Evolutionary conservation across 208 protist genomes (phyloP).

Genomic region (Wallacemonas sp.): DNA sequence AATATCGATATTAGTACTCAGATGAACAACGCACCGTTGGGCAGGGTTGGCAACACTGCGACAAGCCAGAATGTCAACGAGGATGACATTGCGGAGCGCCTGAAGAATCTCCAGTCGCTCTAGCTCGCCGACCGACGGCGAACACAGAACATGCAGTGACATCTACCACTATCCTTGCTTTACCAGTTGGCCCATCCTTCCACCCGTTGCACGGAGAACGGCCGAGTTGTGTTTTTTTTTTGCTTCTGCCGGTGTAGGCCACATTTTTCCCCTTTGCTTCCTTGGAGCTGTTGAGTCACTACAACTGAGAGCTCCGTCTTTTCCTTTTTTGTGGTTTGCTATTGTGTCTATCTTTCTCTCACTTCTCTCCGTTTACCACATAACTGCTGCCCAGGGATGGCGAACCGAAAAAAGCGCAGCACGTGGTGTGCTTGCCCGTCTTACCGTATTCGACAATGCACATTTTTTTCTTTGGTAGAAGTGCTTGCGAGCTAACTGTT

Average conservation of each 20-base stretch:
- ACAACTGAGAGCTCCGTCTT: too few species aligned
- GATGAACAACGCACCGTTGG: conserved; percentile 36
- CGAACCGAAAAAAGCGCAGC: too few species aligned
- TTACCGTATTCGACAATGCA: too few species aligned
- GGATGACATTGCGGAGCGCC: conserved; percentile 63
- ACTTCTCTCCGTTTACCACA: conserved; percentile 10
- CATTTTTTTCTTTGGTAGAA: neutral
- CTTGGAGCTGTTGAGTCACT: too few species aligned
- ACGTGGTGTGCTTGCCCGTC: too few species aligned
- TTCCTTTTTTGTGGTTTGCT: too few species aligned
- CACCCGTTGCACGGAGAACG: too few species aligned
- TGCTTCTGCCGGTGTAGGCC: too few species aligned
- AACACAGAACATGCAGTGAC: neutral
- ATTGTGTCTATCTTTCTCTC: conserved; percentile 2
- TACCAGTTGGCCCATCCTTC: too few species aligned
- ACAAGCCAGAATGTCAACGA: conserved; percentile 33
- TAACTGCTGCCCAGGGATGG: too few species aligned
- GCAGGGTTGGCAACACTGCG: conserved; percentile 21
- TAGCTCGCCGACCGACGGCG: conserved; percentile 3
- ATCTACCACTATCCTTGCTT: neutral
- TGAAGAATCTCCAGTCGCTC: conserved; percentile 55
- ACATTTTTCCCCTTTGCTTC: conserved; percentile 1
- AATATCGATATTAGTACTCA: conserved; percentile 88
- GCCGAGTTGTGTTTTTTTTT: too few species aligned
- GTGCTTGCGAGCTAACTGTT: neutral